Percentiles rank a stretch among this genome's conserved stretches.
phyloP scores from a whole-genome alignment of 139 green algal species.

The Picochlorum sp. region DNA sequence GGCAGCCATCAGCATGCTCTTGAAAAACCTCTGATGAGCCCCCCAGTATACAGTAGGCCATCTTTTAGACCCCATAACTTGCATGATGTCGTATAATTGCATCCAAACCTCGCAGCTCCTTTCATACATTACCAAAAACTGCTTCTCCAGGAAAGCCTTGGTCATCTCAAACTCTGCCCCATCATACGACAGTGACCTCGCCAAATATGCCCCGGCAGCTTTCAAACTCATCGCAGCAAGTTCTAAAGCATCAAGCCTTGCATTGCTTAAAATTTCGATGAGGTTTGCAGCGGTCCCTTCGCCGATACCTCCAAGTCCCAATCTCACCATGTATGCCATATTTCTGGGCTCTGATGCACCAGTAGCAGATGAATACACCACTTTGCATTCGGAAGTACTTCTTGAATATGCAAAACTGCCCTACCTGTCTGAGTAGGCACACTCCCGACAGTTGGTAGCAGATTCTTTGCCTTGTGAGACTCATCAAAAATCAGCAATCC shows the following conservation, averaged over 20 bases:
- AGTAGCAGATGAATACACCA: constrained; percentile 83
- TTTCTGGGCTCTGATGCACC: constrained; percentile 79
- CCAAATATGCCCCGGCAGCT: constrained; percentile 67
- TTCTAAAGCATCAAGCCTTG: constrained; percentile 60
- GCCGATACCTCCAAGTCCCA: constrained; percentile 32
- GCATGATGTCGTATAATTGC: constrained; percentile 45
- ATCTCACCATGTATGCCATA: constrained; percentile 81
- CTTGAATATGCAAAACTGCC: constrained; percentile 68
- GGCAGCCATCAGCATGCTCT: constrained; percentile 68
- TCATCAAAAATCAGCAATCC: constrained; percentile 58
- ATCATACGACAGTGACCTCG: constrained; percentile 56
- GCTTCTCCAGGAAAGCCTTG: constrained; percentile 40
- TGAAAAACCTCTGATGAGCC: constrained; percentile 63
- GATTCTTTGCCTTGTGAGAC: constrained; percentile 90
- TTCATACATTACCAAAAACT: constrained; percentile 67
- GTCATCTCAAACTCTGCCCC: constrained; percentile 63
- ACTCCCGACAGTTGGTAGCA: constrained; percentile 37
- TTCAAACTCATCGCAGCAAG: constrained; percentile 63
- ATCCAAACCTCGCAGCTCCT: constrained; percentile 49
- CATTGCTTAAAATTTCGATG: constrained; percentile 33
- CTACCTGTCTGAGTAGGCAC: constrained; percentile 57
- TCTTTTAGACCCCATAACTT: not conserved
- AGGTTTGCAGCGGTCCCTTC: constrained; percentile 47
- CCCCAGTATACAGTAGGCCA: constrained; percentile 39
- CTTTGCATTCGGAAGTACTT: constrained; percentile 64